Base-by-base conservation (phyloP, 1,284 basidiomycete genomes). In the Mycena citricolor region DNA sequence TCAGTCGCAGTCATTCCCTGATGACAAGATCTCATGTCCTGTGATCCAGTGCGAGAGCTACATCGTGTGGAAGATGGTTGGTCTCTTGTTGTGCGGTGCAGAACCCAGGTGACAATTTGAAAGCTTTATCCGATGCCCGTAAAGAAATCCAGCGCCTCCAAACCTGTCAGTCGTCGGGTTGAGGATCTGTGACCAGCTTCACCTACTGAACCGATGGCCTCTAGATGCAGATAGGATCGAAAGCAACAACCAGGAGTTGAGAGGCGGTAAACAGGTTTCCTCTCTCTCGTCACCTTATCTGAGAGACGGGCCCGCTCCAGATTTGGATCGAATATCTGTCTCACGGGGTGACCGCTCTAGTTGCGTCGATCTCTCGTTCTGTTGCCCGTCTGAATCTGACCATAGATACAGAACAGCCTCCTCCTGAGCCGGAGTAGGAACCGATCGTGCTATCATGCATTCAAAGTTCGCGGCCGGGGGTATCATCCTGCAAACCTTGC, bases 211-310 rank as follows among this genome's bases (percentile, higher is more conserved):
- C n/a, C n/a, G n/a, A n/a, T n/a, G n/a, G n/a, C n/a, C n/a, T n/a
- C n/a, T n/a, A 52, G 51, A 52, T 30, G 37, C 32, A 1, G 47
- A 52, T 8, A 39, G 14, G 29, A 46, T 46, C 26, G 51, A 52
- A 16, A 32, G 16, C 4, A 40, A 49, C 43, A 48, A 49, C 17
- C 29, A 25, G 11, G 47, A 25, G 13, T 26, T 43, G 20, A 45
- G 43, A 19, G 32, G 42, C 16, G 47, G 47, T 43, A 30, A 7
- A 24, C 19, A 8, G 31, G 10, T 10, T 32, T 17, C 8, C 13
- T 19, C n/a, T n/a, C 7, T 38, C 20, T 38, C 13, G 23, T 38
- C 23, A 8, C 8, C 20, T 10, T n/a, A n/a, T n/a, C n/a, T n/a
- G n/a, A n/a, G n/a, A n/a, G n/a, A n/a, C n/a, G n/a, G n/a, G n/a